phyloP scores from a whole-genome alignment of 768 basidiomycete species.

The Russula sp. region DNA sequence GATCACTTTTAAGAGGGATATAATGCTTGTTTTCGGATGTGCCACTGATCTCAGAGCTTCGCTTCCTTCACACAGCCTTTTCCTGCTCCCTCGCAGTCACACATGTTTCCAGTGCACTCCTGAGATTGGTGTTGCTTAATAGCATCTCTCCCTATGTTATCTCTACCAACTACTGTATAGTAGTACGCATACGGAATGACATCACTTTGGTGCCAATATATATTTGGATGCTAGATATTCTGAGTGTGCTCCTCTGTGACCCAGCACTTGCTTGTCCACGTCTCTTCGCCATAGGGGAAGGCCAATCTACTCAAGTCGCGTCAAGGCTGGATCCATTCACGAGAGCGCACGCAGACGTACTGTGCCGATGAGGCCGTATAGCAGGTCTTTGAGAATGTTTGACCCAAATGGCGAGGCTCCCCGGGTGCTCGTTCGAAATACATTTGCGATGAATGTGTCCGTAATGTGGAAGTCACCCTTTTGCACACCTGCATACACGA shows the following conservation, averaged over 20 bases:
- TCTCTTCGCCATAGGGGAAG: constrained; percentile 34
- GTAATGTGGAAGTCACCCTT: constrained; percentile 69
- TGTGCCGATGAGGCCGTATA: constrained; percentile 36
- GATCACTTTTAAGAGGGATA: constrained; percentile 44
- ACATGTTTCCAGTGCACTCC: not conserved
- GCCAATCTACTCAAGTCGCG: constrained; percentile 28
- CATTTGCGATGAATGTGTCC: constrained; percentile 53
- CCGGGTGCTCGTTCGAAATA: constrained; percentile 63
- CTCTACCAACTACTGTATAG: not conserved
- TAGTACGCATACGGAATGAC: not conserved
- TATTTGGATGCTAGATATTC: constrained; percentile 27
- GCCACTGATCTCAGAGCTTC: constrained; percentile 35
- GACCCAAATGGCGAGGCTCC: constrained; percentile 46
- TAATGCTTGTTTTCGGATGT: constrained; percentile 50
- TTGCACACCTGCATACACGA: constrained; percentile 47
- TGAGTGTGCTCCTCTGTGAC: constrained; percentile 32
- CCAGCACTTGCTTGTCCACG: constrained; percentile 31
- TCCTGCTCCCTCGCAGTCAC: not conserved
- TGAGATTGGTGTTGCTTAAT: not conserved
- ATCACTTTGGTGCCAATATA: constrained; percentile 8
- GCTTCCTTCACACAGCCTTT: constrained; percentile 38
- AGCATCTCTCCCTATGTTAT: not conserved
- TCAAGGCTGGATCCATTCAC: not conserved
- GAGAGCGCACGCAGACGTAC: constrained; percentile 28
- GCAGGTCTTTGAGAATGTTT: constrained; percentile 49